A percentile compares a stretch with the other conserved stretches of the same genome.
These are phyloP conservation scores for Fagus sylvatica DNA, from an alignment of 306 rosid genomes.

Conservation along the genomic window DNA sequence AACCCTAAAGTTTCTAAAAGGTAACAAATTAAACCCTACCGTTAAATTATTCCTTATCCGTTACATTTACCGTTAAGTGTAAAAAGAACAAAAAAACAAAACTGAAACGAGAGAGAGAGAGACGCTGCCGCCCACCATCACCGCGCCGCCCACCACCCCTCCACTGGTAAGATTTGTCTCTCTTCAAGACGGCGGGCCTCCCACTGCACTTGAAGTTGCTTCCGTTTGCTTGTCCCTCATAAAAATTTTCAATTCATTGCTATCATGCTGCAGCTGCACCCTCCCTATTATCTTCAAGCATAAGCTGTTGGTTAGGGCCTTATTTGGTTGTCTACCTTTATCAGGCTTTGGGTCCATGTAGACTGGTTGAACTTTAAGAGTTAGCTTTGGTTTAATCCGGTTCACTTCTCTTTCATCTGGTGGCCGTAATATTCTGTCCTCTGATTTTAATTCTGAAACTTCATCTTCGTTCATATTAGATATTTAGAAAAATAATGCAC, in stretches of 20 bases:
- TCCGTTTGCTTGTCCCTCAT: slow-evolving; percentile 40
- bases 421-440: slow-evolving; percentile 59
- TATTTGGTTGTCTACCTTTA: slow-evolving; percentile 53
- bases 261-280: slow-evolving; percentile 67
- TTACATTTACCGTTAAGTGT: no score
- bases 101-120: no score
- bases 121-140: no score
- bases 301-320: slow-evolving; percentile 49
- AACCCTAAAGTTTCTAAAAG: no score
- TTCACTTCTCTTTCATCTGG: slow-evolving; percentile 70
- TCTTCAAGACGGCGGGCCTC: no score
- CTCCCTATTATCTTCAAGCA: slow-evolving; percentile 88
- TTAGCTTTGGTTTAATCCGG: slow-evolving; percentile 84
- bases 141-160: no score
- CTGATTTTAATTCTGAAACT: slow-evolving; percentile 60
- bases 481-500: neutral
- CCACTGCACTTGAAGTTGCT: slow-evolving; percentile 35
- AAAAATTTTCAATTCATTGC: slow-evolving; percentile 44
- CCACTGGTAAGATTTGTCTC: no score
- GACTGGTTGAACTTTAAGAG: slow-evolving; percentile 65
- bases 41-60: no score
- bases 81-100: no score
- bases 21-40: no score
- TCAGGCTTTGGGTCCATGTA: slow-evolving; percentile 60
- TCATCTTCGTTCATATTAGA: slow-evolving; percentile 56